Evolutionary conservation across 2,329 filamentous ascomycete species (phyloP).

Genomic region (Monosporascus sp.): DNA sequence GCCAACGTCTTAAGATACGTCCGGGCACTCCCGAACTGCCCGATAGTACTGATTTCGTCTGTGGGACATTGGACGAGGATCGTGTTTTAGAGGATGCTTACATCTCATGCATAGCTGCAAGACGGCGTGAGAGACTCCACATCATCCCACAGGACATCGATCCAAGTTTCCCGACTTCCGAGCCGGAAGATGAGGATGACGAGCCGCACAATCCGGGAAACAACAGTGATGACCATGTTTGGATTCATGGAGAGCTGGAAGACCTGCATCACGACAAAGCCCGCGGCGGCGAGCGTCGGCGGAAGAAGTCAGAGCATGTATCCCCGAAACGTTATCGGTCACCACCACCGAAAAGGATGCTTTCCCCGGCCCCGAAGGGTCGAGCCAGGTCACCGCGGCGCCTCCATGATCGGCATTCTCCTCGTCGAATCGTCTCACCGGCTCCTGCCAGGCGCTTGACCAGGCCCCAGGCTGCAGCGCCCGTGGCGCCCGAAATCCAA

Average conservation of each 20-base stretch:
- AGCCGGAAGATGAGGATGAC: conserved; percentile 80
- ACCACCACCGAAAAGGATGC: conserved; percentile 42
- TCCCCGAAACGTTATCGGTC: conserved; percentile 61
- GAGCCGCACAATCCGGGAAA: conserved; percentile 56
- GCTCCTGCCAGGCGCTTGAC: conserved; percentile 49
- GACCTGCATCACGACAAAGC: conserved; percentile 57
- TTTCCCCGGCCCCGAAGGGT: conserved; percentile 46
- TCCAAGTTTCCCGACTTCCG: conserved; percentile 92
- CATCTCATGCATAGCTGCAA: conserved; percentile 74
- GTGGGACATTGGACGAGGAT: conserved; percentile 93
- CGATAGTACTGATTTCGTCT: conserved; percentile 98
- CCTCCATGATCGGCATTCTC: conserved; percentile 64
- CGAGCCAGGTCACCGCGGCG: conserved; percentile 52
- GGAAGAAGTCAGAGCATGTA: conserved; percentile 42
- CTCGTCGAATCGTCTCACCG: conserved; percentile 64
- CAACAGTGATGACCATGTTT: conserved; percentile 63
- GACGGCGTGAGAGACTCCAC: conserved; percentile 75
- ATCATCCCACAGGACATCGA: conserved; percentile 94
- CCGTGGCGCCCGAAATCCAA: conserved; percentile 15
- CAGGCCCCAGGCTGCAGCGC: conserved; percentile 37
- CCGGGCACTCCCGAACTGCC: conserved; percentile 76
- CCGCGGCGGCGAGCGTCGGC: conserved; percentile 39
- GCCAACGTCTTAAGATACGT: conserved; percentile 50
- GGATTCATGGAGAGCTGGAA: conserved; percentile 69
- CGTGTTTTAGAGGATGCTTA: conserved; percentile 92